Evolutionary conservation across 164 flowering plant species (phyloP).

Genomic region (Annona cherimola): DNA sequence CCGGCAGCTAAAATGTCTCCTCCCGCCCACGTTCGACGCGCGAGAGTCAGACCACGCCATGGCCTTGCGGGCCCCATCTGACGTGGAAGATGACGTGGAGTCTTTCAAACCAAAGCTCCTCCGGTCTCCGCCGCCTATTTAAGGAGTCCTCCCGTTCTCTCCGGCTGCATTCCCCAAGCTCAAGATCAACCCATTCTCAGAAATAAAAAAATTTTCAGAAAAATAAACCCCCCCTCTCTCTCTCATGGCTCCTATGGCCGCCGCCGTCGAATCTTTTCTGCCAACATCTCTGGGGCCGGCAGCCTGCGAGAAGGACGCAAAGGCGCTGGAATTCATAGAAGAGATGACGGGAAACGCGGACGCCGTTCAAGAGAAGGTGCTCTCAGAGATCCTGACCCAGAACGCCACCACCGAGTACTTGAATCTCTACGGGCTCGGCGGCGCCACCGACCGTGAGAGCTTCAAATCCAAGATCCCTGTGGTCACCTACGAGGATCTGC

Average conservation of each 20-base stretch:
- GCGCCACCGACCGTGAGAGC: constrained; percentile 44
- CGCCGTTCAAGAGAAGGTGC: constrained; percentile 46
- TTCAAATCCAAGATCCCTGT: constrained; percentile 60
- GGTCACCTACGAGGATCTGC: constrained; percentile 61
- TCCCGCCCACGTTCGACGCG: constrained; percentile 6
- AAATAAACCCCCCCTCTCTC: not conserved
- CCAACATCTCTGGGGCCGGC: constrained; percentile 25
- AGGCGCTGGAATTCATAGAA: constrained; percentile 59
- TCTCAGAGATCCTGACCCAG: constrained; percentile 44
- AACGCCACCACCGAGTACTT: constrained; percentile 66
- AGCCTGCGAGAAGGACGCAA: constrained; percentile 42
- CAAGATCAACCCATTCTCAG: not conserved
- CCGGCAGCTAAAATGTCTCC: constrained; percentile 1
- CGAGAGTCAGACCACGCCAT: constrained; percentile 7
- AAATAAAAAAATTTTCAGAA: not conserved
- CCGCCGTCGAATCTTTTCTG: constrained; percentile 21
- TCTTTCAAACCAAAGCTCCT: not conserved
- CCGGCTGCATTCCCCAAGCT: not conserved
- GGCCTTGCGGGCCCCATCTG: constrained; percentile 10
- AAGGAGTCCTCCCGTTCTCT: not conserved
- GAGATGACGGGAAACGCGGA: constrained; percentile 53
- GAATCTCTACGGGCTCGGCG: constrained; percentile 27
- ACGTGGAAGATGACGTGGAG: not conserved
- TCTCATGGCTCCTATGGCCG: constrained; percentile 20
- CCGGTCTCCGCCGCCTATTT: not conserved